Evolutionary conservation across 257 asterid genomes (phyloP).

Genomic region (Voacanga thouarsii): DNA sequence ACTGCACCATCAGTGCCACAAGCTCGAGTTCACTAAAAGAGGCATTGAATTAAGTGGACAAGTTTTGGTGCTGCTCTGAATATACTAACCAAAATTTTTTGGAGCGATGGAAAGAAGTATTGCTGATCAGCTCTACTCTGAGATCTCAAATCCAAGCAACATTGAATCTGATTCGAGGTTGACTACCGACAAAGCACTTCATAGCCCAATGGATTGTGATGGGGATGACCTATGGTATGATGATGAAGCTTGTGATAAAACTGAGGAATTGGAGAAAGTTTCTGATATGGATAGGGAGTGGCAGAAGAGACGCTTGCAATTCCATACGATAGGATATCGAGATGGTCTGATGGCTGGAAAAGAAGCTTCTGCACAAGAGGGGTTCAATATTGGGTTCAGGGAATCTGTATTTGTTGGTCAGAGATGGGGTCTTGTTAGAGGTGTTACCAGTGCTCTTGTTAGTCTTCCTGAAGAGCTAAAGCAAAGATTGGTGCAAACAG

Average conservation of each 20-base stretch:
- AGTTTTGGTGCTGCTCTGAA: too few relatives aligned
- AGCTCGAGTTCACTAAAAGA: too few relatives aligned
- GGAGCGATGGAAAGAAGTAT: conserved; percentile 37
- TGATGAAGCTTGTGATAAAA: conserved; percentile 49
- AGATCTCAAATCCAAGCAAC: conserved; percentile 31
- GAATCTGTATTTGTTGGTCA: conserved; percentile 60
- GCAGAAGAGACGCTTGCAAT: conserved; percentile 62
- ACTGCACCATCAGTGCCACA: too few relatives aligned
- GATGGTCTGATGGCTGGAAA: conserved; percentile 87
- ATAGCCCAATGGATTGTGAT: conserved; percentile 31
- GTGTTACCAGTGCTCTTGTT: conserved; percentile 68
- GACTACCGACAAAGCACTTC: conserved; percentile 1
- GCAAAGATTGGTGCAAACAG: conserved; percentile 57
- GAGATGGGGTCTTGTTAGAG: conserved; percentile 74
- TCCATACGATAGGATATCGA: conserved; percentile 92
- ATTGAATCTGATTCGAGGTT: conserved; percentile 23
- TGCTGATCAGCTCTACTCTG: conserved; percentile 51
- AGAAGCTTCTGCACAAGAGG: conserved; percentile 80
- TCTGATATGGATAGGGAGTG: conserved; percentile 78
- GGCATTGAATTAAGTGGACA: too few relatives aligned
- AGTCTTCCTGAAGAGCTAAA: conserved; percentile 51
- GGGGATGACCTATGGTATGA: conserved; percentile 57
- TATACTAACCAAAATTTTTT: too few relatives aligned
- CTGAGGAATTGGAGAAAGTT: conserved; percentile 29
- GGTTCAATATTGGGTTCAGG: conserved; percentile 73